phyloP scores from a whole-genome alignment of 768 basidiomycete species.

The Tephrocybe sp. region DNA sequence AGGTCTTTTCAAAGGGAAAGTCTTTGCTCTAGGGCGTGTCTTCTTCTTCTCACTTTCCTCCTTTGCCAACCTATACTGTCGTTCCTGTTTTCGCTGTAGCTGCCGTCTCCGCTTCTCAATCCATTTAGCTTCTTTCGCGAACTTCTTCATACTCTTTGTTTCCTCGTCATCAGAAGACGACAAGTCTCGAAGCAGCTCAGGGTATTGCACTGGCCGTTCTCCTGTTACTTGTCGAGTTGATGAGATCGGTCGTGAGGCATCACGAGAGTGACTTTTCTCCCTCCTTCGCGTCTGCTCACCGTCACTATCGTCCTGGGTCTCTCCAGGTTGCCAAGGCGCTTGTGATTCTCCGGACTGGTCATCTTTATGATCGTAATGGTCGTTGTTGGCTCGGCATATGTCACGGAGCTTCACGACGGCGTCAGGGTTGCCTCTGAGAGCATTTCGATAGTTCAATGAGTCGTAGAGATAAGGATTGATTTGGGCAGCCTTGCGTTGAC shows the following conservation, averaged over 20 bases:
- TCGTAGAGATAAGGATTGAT: slow-evolving; percentile 64
- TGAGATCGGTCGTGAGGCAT: not conserved
- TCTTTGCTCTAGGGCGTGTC: slow-evolving; percentile 16
- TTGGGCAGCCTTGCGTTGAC: slow-evolving; percentile 54
- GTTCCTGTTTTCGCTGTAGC: not conserved
- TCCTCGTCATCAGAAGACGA: slow-evolving; percentile 45
- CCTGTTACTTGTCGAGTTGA: slow-evolving; percentile 2
- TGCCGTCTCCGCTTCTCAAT: slow-evolving; percentile 5
- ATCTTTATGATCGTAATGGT: slow-evolving; percentile 26
- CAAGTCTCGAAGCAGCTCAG: slow-evolving; percentile 35
- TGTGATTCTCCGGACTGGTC: slow-evolving; percentile 31
- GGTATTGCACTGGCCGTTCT: slow-evolving; percentile 25
- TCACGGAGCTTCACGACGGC: slow-evolving; percentile 59
- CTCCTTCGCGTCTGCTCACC: slow-evolving; percentile 1
- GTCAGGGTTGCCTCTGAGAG: slow-evolving; percentile 57
- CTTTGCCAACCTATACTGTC: not conserved
- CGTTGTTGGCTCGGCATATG: slow-evolving; percentile 25
- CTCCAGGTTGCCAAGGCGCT: slow-evolving; percentile 21
- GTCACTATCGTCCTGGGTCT: slow-evolving; percentile 20
- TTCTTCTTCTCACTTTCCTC: slow-evolving; percentile 17
- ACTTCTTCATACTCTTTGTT: slow-evolving; percentile 25
- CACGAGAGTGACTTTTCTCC: not conserved
- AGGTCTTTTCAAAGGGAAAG: slow-evolving; percentile 19
- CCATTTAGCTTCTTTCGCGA: slow-evolving; percentile 33
- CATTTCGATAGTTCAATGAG: slow-evolving; percentile 47